These are phyloP conservation scores for Monosporozyma unispora DNA, from an alignment of 805 yeast genomes.

Conservation along the genomic window DNA sequence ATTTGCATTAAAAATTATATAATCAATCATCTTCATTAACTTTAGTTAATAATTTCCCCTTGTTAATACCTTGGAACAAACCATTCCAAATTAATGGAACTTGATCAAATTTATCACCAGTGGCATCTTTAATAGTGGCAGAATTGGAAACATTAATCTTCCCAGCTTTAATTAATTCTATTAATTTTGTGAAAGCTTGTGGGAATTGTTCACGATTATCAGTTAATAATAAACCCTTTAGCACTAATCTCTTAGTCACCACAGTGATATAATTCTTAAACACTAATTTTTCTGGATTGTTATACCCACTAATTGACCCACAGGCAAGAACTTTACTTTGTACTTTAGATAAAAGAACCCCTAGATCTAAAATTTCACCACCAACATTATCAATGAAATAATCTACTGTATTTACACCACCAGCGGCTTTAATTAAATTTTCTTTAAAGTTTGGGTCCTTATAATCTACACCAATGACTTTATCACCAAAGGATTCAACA, in stretches of 20 bases:
- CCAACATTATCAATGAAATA: constrained; percentile 58
- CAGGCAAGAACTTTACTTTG: constrained; percentile 46
- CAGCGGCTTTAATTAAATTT: constrained; percentile 31
- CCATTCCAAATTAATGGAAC: constrained; percentile 42
- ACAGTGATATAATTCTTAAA: constrained; percentile 37
- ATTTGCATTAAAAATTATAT: neutral
- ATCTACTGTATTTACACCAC: constrained; percentile 43
- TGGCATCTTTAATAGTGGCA: constrained; percentile 35
- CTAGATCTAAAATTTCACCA: constrained; percentile 44
- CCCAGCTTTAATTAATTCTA: constrained; percentile 34
- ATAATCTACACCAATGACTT: constrained; percentile 45
- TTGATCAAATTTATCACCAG: constrained; percentile 34
- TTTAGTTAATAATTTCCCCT: constrained; percentile 45
- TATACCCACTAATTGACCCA: constrained; percentile 55
- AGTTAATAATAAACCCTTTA: constrained; percentile 45
- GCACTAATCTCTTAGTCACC: constrained; percentile 41
- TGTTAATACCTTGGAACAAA: constrained; percentile 38
- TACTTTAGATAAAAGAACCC: constrained; percentile 30
- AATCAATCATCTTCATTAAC: constrained; percentile 21
- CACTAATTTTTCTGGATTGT: constrained; percentile 32
- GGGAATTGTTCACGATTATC: constrained; percentile 36
- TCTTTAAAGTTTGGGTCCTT: constrained; percentile 33
- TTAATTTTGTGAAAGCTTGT: constrained; percentile 32
- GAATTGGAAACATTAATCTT: constrained; percentile 32
- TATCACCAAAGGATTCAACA: constrained; percentile 48